Evolutionary conservation across 2,329 filamentous ascomycete genomes (phyloP).

Genomic region (Diplocarpon mali): DNA sequence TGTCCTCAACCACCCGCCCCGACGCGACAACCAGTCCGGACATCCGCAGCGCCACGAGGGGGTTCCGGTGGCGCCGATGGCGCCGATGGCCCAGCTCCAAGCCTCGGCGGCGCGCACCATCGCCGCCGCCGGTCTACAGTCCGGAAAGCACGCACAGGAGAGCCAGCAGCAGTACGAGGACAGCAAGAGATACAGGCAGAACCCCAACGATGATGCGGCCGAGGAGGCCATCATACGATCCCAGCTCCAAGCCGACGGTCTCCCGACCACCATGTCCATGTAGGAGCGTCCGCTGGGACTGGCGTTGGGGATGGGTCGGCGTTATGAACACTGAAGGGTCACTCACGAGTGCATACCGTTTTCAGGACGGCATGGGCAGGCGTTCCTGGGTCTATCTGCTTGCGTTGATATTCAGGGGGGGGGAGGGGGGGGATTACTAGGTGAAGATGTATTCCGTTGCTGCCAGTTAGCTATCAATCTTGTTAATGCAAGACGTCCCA

Average conservation of each 20-base stretch:
- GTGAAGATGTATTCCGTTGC: too few species aligned
- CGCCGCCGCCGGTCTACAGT: conserved; percentile 25
- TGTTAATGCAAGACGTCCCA: too few species aligned
- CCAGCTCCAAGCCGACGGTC: conserved; percentile 34
- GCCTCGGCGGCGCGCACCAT: conserved; percentile 27
- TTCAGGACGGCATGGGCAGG: conserved; percentile 1
- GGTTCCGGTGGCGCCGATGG: conserved; percentile 26
- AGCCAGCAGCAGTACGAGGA: conserved; percentile 17
- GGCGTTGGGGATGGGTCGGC: conserved; percentile 9
- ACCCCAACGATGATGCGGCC: conserved; percentile 30
- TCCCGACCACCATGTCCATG: conserved; percentile 20
- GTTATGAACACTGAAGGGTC: conserved; percentile 2
- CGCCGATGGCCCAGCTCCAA: conserved; percentile 28
- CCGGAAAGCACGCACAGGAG: conserved; percentile 19
- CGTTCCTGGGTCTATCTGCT: background rate
- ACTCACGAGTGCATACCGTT: background rate
- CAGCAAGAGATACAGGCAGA: conserved; percentile 30
- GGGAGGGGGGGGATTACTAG: too few species aligned
- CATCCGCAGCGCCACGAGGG: conserved; percentile 19
- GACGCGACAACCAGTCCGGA: conserved; percentile 22
- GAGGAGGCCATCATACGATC: conserved; percentile 40
- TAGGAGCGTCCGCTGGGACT: conserved; percentile 9
- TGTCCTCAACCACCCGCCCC: conserved; percentile 47
- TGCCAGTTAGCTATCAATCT: too few species aligned
- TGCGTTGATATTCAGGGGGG: too few species aligned